phyloP scores from a whole-genome alignment of 169 alveolate species.

The Theileria orientalis region DNA sequence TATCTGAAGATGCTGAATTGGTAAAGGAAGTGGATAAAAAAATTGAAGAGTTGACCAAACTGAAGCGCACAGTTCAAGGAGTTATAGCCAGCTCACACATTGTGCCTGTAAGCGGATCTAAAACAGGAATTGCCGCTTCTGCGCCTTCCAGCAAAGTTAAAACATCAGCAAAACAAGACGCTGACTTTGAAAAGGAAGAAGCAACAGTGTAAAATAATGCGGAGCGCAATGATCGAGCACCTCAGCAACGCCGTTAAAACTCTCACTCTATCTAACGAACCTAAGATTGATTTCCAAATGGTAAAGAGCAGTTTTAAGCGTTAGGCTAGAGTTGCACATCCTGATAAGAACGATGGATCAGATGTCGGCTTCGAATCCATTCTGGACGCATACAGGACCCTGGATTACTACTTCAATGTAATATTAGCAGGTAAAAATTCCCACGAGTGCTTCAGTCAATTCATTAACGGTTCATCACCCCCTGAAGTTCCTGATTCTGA shows the following conservation, averaged over 20 bases:
- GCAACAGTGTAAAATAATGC: conserved; percentile 6
- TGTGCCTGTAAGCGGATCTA: too few relatives aligned
- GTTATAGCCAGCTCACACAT: not conserved
- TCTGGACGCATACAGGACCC: conserved; percentile 5
- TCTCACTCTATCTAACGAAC: not conserved
- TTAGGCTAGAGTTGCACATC: not conserved
- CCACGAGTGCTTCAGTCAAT: not conserved
- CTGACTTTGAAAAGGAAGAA: not conserved
- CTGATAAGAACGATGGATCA: conserved; percentile 1
- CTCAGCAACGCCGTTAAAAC: not conserved
- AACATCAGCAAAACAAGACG: not conserved
- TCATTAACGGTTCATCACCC: not conserved
- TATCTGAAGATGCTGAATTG: not conserved
- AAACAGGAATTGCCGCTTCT: too few relatives aligned
- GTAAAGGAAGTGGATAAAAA: not conserved
- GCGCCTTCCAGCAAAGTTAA: too few relatives aligned
- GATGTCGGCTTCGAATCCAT: conserved; percentile 1
- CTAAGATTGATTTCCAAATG: conserved; percentile 1
- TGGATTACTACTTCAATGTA: conserved; percentile 13
- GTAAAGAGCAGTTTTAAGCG: conserved; percentile 6
- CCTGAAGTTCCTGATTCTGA: too few relatives aligned
- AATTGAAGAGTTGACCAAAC: not conserved
- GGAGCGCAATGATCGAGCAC: not conserved
- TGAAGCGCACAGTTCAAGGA: not conserved
- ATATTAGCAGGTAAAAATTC: not conserved